These are phyloP conservation scores for Serendipita sp. DNA, from an alignment of 768 basidiomycete species.

Conservation along the genomic window DNA sequence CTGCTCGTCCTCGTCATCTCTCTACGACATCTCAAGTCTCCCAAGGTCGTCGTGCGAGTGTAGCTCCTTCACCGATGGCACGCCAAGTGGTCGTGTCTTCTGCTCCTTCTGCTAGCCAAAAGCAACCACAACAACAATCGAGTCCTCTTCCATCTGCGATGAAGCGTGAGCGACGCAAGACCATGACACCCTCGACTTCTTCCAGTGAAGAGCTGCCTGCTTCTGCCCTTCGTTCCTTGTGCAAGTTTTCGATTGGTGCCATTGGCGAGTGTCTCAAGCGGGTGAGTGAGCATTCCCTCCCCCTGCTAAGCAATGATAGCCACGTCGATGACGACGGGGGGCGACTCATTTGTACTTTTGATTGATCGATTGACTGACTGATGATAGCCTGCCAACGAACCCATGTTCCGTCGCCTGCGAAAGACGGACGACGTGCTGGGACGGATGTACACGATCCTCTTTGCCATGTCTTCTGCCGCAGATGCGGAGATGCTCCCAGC, in stretches of 20 bases:
- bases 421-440: not conserved
- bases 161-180: not conserved
- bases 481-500: not conserved
- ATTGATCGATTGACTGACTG: too few species aligned
- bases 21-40: not conserved
- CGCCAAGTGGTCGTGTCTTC: not conserved
- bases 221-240: not conserved
- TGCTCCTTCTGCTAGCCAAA: too few species aligned
- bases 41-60: not conserved
- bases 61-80: not conserved
- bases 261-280: not conserved
- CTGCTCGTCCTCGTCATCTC: not conserved
- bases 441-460: not conserved
- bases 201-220: not conserved
- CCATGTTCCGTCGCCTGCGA: not conserved
- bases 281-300: not conserved
- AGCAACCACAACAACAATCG: not conserved
- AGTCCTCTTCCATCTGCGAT: not conserved
- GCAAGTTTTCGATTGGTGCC: conserved; percentile 1
- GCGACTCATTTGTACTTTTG: too few species aligned
- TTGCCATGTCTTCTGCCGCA: not conserved
- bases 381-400: not conserved
- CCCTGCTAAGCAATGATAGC: too few species aligned
- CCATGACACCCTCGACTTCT: not conserved
- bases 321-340: too few species aligned